Evolutionary conservation across 2,329 filamentous ascomycete genomes (phyloP).

Genomic region (Fusarium sulawesiense): DNA sequence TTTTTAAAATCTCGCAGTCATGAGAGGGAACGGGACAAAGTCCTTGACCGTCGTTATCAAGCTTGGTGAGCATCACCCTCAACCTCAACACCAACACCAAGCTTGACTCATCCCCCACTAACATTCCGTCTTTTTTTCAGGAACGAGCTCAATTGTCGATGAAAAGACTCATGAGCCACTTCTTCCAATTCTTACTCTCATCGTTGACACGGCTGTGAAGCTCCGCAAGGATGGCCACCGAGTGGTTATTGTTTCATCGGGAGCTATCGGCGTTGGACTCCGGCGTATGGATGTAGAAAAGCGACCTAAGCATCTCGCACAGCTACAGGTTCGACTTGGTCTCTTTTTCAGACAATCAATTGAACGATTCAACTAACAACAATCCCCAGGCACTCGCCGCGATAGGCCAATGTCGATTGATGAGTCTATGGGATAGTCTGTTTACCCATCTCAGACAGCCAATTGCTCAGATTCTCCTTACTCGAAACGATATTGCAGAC

Average conservation of each 20-base stretch:
- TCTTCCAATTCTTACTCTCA: conserved; percentile 87
- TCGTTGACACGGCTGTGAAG: conserved; percentile 92
- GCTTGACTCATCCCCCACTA: conserved; percentile 31
- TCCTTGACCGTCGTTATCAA: conserved; percentile 78
- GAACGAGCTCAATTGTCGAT: conserved; percentile 98
- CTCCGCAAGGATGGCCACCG: conserved; percentile 90
- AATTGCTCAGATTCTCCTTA: conserved; percentile 93
- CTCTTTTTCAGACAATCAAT: neutral
- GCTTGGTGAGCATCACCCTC: conserved; percentile 70
- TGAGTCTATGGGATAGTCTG: conserved; percentile 94
- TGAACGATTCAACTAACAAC: conserved; percentile 19
- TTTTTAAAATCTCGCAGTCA: conserved; percentile 56
- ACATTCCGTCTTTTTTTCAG: conserved; percentile 65
- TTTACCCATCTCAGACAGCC: conserved; percentile 90
- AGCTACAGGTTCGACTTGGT: conserved; percentile 73
- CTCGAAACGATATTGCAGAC: conserved; percentile 95
- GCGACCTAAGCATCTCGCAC: conserved; percentile 88
- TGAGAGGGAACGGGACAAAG: conserved; percentile 67
- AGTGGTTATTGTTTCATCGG: conserved; percentile 96
- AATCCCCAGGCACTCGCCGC: conserved; percentile 80
- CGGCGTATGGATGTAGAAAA: conserved; percentile 89
- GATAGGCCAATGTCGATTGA: conserved; percentile 94
- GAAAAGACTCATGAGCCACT: conserved; percentile 94
- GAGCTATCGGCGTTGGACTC: conserved; percentile 93
- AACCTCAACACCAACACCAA: conserved; percentile 17